phyloP scores from a whole-genome alignment of 345 rosid species.

The Heritiera fomes region DNA sequence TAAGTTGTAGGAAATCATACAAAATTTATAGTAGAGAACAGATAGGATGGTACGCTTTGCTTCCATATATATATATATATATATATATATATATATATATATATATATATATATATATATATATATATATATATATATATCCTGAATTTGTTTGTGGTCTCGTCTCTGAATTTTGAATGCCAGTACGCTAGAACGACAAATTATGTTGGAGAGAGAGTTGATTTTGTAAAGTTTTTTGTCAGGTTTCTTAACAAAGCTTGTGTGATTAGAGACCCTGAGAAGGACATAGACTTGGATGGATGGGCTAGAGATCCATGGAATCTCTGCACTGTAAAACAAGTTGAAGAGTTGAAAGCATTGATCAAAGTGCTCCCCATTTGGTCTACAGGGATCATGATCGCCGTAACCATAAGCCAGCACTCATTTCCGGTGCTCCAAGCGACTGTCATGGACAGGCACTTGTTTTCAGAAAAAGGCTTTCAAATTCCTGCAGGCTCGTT shows the following conservation, averaged over 20 bases:
- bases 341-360: slow-evolving; percentile 58
- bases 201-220: too few relatives aligned
- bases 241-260: slow-evolving; percentile 45
- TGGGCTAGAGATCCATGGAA: slow-evolving; percentile 38
- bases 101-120: too few relatives aligned
- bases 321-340: slow-evolving; percentile 54
- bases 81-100: too few relatives aligned
- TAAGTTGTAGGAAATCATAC: too few relatives aligned
- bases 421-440: slow-evolving; percentile 52
- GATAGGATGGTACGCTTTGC: too few relatives aligned
- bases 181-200: too few relatives aligned
- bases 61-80: too few relatives aligned
- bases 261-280: slow-evolving; percentile 34
- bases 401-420: slow-evolving; percentile 47
- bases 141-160: too few relatives aligned
- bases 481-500: slow-evolving; percentile 48
- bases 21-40: too few relatives aligned
- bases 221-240: background rate
- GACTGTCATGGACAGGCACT: slow-evolving; percentile 41
- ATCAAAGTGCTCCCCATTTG: slow-evolving; percentile 55
- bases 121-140: too few relatives aligned
- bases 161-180: too few relatives aligned
- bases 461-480: slow-evolving; percentile 18
- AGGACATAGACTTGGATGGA: slow-evolving; percentile 42
- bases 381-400: slow-evolving; percentile 47